Base-by-base conservation (phyloP, 2,329 filamentous ascomycete species). In the Cladobotryum protrusum region DNA sequence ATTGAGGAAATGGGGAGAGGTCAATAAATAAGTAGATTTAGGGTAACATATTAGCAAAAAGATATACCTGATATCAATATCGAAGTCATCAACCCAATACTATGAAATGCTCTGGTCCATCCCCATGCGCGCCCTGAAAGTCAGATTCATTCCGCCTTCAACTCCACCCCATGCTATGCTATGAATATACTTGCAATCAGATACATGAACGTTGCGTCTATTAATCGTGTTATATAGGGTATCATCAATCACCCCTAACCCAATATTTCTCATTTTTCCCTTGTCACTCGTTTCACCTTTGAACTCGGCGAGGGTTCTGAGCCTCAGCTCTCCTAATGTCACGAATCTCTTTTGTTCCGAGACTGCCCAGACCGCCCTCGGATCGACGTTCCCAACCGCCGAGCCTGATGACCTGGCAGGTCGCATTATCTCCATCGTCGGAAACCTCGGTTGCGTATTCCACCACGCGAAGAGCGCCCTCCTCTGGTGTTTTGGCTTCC, bases 271-370 rank as follows among this genome's bases (percentile, higher is more conserved):
- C 32, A 15, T 17, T 5, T n/a, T 14, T 43, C 32, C 14, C n/a
- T 29, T 29, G n/a, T n/a, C 5, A 13, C 14, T 14, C 6, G 5
- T 5, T 18, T 63, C 56, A 78, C 47, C 67, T 61, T 67, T 82
- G 82, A 53, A 84, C 80, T 57, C 85, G 78, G 62, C 91, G 80
- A 41, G 91, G 91, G 74, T 96, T 87, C 56, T 81, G 73, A 5
- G 92, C 90, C 67, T 96, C 90, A 45, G 82, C 76, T 62, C 80
- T 83, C 66, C 90, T 82, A 69, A 85, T 91, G 58, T 95, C 89
- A 53, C 93, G 80, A 64, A 91, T 82, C 75, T 97, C 92, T 72
- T 90, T 95, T 4, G 92, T 97, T 3, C 90, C 89, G 65, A 97
- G 67, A 62, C 89, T 93, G 3, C 92, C 92, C 52, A 92, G 67